Evolutionary conservation across 1,284 basidiomycete genomes (phyloP).

Genomic region (Puccinia hordei): DNA sequence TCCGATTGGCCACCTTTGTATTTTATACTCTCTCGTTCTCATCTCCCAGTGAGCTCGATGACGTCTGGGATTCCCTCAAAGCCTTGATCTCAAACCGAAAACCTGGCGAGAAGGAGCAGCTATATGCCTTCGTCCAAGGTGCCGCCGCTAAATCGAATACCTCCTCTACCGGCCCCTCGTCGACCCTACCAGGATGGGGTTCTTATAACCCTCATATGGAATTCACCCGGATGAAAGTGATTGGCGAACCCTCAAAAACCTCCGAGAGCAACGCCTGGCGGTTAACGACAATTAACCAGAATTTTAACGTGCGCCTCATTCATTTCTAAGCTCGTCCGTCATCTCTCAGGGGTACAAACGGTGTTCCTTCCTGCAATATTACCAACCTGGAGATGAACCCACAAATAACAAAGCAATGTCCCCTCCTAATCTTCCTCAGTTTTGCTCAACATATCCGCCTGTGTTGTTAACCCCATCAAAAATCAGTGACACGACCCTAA

Average conservation of each 20-base stretch:
- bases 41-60: slow-evolving; percentile 25
- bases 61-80: slow-evolving; percentile 48
- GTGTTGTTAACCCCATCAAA: slow-evolving; percentile 87
- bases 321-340: slow-evolving; percentile 4
- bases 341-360: neutral
- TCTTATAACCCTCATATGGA: slow-evolving; percentile 83
- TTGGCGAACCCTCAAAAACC: slow-evolving; percentile 64
- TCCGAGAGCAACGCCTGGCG: slow-evolving; percentile 71
- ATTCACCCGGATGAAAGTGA: slow-evolving; percentile 82
- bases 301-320: slow-evolving; percentile 74
- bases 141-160: neutral
- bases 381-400: neutral
- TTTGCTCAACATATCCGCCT: slow-evolving; percentile 88
- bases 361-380: neutral
- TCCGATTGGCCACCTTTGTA: slow-evolving; percentile 42
- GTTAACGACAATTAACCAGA: slow-evolving; percentile 90
- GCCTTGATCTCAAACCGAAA: slow-evolving; percentile 39
- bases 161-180: neutral
- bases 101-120: slow-evolving; percentile 40
- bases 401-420: slow-evolving; percentile 28
- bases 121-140: slow-evolving; percentile 32
- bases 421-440: slow-evolving; percentile 62
- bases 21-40: slow-evolving; percentile 41
- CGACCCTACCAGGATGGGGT: slow-evolving; percentile 68
- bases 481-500: slow-evolving; percentile 90